Conservation (phyloP, 2,329 filamentous ascomycete genomes). For the Fusarium albosuccineum region DNA sequence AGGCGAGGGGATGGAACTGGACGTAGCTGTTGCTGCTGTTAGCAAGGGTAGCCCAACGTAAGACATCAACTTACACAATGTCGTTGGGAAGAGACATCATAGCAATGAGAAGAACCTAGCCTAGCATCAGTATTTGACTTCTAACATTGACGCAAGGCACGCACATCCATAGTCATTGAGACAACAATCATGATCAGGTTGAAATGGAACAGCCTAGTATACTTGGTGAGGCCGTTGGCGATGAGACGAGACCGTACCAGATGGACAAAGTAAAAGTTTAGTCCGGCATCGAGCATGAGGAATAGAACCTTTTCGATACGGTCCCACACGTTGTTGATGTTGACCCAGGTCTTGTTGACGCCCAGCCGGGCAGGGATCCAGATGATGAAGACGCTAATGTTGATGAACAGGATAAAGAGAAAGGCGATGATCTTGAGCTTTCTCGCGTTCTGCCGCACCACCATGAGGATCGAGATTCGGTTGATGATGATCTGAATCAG, state of each 20-base stretch:
- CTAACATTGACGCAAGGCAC: accelerated
- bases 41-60: not conserved
- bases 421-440: constrained; percentile 60
- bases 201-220: constrained; percentile 57
- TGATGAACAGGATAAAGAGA: constrained; percentile 60
- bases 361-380: constrained; percentile 67
- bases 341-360: constrained; percentile 55
- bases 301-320: constrained; percentile 66
- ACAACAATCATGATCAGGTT: constrained; percentile 49
- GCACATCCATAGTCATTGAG: constrained; percentile 49
- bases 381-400: constrained; percentile 65
- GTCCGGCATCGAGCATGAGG: constrained; percentile 60
- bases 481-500: constrained; percentile 70
- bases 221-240: constrained; percentile 62
- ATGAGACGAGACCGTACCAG: constrained; percentile 61
- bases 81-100: constrained; percentile 50
- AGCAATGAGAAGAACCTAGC: constrained; percentile 45
- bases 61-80: constrained; percentile 43
- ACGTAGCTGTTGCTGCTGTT: constrained; percentile 48
- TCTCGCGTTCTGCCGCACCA: constrained; percentile 52
- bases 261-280: constrained; percentile 67
- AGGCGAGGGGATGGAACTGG: constrained; percentile 65
- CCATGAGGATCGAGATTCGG: constrained; percentile 63
- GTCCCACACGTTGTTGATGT: constrained; percentile 66
- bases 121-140: not conserved